Base-by-base conservation (phyloP, 2,329 filamentous ascomycete species). In the Xylariaceae sp. region DNA sequence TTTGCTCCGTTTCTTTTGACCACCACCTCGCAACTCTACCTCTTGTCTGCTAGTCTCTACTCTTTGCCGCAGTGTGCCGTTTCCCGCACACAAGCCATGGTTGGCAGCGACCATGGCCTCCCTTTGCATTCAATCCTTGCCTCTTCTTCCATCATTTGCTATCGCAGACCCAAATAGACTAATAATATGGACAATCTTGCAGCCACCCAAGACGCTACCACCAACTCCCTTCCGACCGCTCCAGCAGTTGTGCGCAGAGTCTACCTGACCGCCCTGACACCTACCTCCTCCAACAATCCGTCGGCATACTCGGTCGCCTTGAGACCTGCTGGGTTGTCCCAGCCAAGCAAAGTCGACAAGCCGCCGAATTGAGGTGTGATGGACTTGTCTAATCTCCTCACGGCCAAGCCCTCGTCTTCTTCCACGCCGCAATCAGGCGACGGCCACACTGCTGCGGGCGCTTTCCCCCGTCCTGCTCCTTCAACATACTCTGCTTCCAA, bases 331-430 rank as follows among this genome's bases (percentile, higher is more conserved):
- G 40, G 37, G 34, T 34, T 40, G 20, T 25, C 44, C 47, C 19
- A 48, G 40, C 20, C 50, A 47, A 42, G 11, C 36, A 44, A 47
- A 45, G 32, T 37, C 48, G 49, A 44, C 43, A 27, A 45, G 40
- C 35, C 32, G 35, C 17, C 37, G 39, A 50, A 52, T 44, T 35
- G 34, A 34, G 44, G 41, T 29, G 59, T 53, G 49, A 64, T 67
- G 61, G 56, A 62, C 60, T 54, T 61, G 52, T 59, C 58, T 47
- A 60, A 52, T 50, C 52, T 62, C 39, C 49, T 59, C 37, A 53
- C 60, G 49, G 52, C 48, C 48, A 59, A 57, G 42, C 47, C 61
- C 42, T 49, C 51, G 17, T n/a, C n/a, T n/a, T 50, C 55, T 25
- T 51, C 45, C 48, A 45, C 38, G 43, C 45, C 41, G 34, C 50